Evolutionary conservation across 768 basidiomycete species (phyloP), one percentile per base, ranked within the genome.

Genomic region (Psilocybe tampanensis): DNA sequence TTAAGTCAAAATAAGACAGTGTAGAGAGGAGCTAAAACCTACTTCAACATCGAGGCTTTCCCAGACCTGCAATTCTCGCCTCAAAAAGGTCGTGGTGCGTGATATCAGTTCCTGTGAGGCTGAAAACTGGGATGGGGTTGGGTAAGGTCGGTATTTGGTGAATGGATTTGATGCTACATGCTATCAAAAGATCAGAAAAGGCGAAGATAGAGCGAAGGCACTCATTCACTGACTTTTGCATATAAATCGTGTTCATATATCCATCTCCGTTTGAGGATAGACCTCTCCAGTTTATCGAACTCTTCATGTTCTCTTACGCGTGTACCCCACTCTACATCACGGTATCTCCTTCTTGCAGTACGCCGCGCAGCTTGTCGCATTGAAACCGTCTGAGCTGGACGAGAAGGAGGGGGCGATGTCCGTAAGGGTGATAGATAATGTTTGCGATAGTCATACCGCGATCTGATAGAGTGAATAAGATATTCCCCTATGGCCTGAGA

Each of bases 1-100:
- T 26, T 43, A 2, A 44, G 64, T 45, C 21, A 42, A 45, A 47
- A 60, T 58, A 59, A 44, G 29, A 29, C 29, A 29, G 58, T 36
- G 42, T 52, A 47, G 29, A 36, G 45, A 45, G 44, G 18, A 3
- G 2, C 23, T 44, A 33, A 17, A 17, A 36, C 82, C 55, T 50
- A 89, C 92, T 81, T 96, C 94, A 5, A 96, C 86, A 66, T 98
- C 95, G n/a, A 94, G 74, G 66, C 87, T 84, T 9, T 83, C 79
- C 95, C 95, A 98, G 3, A 96, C 90, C 48, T 84, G 85, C 42
- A 97, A 74, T 68, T 98, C 95, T 43, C 95, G 80, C 34, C 95
- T 80, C 11, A 97, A 69, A 66, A 96, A 98, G 13, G 79, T 78
- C 0, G 86, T 94, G 29, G 92, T 90, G 11, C 92, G 83, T 49